Conservation (phyloP, 2,329 filamentous ascomycete genomes). For the Aspergillus caelatus region DNA sequence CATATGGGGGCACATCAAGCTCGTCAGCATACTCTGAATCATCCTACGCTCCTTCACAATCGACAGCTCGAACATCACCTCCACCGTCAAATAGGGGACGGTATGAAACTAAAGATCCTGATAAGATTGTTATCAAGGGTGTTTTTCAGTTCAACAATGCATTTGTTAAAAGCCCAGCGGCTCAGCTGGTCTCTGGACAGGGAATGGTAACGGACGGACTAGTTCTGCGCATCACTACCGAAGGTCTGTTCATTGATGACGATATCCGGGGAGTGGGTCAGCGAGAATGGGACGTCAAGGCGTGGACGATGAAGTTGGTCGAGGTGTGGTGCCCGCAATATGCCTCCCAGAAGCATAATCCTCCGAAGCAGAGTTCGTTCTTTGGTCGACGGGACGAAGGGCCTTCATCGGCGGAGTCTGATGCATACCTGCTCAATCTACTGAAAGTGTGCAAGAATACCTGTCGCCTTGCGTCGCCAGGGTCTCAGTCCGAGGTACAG, state of each 20-base stretch:
- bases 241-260: slow-evolving; percentile 96
- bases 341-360: slow-evolving; percentile 43
- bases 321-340: slow-evolving; percentile 80
- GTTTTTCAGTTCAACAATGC: slow-evolving; percentile 92
- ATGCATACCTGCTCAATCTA: slow-evolving; percentile 65
- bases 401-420: slow-evolving; percentile 66
- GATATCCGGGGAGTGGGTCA: slow-evolving; percentile 89
- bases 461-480: slow-evolving; percentile 55
- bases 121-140: slow-evolving; percentile 93
- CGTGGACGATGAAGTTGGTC: slow-evolving; percentile 91
- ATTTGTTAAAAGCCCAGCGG: slow-evolving; percentile 85
- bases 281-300: slow-evolving; percentile 97
- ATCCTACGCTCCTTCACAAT: slow-evolving; percentile 82
- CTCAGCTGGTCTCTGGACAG: slow-evolving; percentile 82
- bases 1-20: slow-evolving; percentile 63
- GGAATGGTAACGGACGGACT: slow-evolving; percentile 88
- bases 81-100: slow-evolving; percentile 76
- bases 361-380: slow-evolving; percentile 34
- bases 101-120: slow-evolving; percentile 85
- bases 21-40: slow-evolving; percentile 78
- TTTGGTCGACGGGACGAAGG: slow-evolving; percentile 53
- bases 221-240: slow-evolving; percentile 87
- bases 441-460: slow-evolving; percentile 66
- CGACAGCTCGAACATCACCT: slow-evolving; percentile 80
- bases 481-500: slow-evolving; percentile 45